These are phyloP conservation scores for Colletotrichum spinosum DNA, from an alignment of 2,329 filamentous ascomycete species.

Conservation along the genomic window DNA sequence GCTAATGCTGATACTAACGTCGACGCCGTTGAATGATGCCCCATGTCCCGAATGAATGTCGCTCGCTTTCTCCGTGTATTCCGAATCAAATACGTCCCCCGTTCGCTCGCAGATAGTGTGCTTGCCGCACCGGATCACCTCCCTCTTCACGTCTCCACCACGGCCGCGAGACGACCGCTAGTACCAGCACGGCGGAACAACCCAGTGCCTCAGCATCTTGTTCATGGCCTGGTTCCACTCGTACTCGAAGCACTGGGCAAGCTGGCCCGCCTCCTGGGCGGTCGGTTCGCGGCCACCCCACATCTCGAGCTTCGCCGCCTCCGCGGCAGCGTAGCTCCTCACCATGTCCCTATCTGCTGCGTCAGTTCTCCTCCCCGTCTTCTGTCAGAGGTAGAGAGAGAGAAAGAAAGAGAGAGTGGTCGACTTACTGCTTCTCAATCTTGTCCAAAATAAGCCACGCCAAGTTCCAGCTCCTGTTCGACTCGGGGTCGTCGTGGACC, in stretches of 20 bases:
- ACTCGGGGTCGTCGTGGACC: constrained; percentile 72
- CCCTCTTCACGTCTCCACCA: constrained; percentile 51
- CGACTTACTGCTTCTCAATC: constrained; percentile 72
- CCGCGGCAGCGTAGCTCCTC: constrained; percentile 67
- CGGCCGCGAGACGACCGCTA: constrained; percentile 4
- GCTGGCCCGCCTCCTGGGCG: constrained; percentile 65
- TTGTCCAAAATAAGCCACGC: constrained; percentile 79
- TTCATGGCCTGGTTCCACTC: constrained; percentile 76
- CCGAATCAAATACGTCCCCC: constrained; percentile 43
- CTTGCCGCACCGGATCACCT: constrained; percentile 17
- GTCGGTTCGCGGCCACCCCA: constrained; percentile 73
- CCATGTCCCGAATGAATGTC: background rate
- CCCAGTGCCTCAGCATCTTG: constrained; percentile 78
- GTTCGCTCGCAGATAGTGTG: constrained; percentile 65
- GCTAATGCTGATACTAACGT: background rate
- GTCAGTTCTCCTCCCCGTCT: constrained; percentile 2
- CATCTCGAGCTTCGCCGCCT: constrained; percentile 75
- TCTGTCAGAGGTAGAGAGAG: background rate
- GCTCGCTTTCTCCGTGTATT: background rate
- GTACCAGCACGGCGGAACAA: constrained; percentile 65
- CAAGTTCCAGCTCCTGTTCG: constrained; percentile 80
- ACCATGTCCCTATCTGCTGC: constrained; percentile 65
- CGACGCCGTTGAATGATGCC: background rate
- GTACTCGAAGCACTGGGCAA: constrained; percentile 71
- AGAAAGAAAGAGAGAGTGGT: too few relatives aligned